Evolutionary conservation across 345 rosid species (phyloP).

Genomic region (Populus tremula): DNA sequence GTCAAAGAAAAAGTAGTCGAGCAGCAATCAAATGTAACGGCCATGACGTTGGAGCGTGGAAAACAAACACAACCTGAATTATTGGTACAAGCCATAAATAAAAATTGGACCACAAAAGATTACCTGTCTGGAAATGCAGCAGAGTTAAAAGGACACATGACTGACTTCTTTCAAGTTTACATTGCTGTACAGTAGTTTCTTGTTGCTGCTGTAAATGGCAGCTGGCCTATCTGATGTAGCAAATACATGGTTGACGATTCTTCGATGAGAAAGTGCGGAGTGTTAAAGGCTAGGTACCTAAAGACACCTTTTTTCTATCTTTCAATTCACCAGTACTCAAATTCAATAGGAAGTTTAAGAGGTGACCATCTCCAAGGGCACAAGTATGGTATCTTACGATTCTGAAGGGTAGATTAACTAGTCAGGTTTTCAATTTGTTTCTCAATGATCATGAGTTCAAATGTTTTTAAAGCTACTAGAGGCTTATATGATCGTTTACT

Average conservation of each 20-base stretch:
- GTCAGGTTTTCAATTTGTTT: no score
- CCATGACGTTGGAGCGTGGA: not conserved
- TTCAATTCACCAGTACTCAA: conserved; percentile 65
- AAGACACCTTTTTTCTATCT: conserved; percentile 72
- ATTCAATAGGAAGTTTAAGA: conserved; percentile 75
- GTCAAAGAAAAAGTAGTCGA: not conserved
- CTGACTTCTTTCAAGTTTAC: conserved; percentile 95
- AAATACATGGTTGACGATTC: no score
- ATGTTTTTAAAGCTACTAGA: rapidly evolving
- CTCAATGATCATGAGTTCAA: no score
- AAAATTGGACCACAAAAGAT: not conserved
- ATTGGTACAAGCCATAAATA: not conserved
- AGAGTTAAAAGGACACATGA: conserved; percentile 93
- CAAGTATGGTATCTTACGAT: conserved; percentile 72
- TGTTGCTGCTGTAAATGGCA: conserved; percentile 95
- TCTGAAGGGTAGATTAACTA: rapidly evolving
- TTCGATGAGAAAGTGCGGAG: no score
- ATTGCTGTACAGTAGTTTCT: conserved; percentile 90
- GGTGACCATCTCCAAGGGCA: conserved; percentile 98
- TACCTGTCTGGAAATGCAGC: conserved; percentile 98
- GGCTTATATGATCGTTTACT: no score
- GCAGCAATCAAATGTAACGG: no score
- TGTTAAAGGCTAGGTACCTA: no score
- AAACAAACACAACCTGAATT: not conserved
- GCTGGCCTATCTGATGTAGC: conserved; percentile 38